Evolutionary conservation across 495 filamentous ascomycete species (phyloP).

Genomic region (Aspergillus indologenus): DNA sequence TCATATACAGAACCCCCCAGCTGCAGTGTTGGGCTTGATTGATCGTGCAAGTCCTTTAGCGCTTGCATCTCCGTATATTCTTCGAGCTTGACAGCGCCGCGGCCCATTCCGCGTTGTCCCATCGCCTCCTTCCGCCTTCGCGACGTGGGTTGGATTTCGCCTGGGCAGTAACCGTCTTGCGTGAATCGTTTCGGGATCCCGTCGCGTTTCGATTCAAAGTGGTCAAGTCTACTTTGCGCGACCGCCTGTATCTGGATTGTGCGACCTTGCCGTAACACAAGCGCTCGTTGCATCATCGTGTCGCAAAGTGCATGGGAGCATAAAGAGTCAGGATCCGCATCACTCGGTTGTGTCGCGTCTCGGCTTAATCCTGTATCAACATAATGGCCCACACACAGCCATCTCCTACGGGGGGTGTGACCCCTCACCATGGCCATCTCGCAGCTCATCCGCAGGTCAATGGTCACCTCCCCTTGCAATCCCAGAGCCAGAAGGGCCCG

Average conservation of each 20-base stretch:
- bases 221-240: conserved; percentile 14
- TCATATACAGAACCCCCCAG: neutral
- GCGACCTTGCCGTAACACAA: conserved; percentile 19
- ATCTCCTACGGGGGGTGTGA: conserved; percentile 48
- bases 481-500: conserved; percentile 49
- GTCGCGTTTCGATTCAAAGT: conserved; percentile 14
- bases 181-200: conserved; percentile 6
- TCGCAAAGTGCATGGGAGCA: conserved; percentile 31
- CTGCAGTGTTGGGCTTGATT: neutral
- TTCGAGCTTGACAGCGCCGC: neutral
- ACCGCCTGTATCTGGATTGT: conserved; percentile 21
- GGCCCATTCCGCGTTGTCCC: neutral
- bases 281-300: conserved; percentile 39
- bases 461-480: conserved; percentile 51
- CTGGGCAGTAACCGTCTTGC: conserved; percentile 7
- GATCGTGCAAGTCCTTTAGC: conserved; percentile 5
- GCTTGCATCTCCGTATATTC: neutral
- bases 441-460: conserved; percentile 51
- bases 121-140: neutral
- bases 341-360: conserved; percentile 11
- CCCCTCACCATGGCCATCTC: conserved; percentile 49
- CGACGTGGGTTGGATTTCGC: neutral
- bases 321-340: conserved; percentile 1
- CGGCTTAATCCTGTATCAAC: neutral
- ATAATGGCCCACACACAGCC: conserved; percentile 52